These are phyloP conservation scores for Candida montana DNA, from an alignment of 805 yeast genomes.

Conservation along the genomic window DNA sequence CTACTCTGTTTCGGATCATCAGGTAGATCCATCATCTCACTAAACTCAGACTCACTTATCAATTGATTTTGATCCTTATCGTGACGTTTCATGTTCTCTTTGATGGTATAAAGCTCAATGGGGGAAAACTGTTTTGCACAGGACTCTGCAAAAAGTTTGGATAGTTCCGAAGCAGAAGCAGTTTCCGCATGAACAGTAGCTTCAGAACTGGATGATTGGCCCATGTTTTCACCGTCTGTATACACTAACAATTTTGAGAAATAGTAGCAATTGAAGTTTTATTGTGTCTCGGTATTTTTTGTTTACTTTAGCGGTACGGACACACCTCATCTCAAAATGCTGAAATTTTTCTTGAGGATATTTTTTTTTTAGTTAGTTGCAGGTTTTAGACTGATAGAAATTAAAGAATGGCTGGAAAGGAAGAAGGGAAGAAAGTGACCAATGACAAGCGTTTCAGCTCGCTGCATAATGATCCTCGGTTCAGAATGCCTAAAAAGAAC, in stretches of 20 bases:
- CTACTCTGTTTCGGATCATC: conserved; percentile 26
- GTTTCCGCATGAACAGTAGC: conserved; percentile 1
- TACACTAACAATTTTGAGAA: not conserved
- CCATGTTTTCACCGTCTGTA: conserved; percentile 14
- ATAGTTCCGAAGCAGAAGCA: conserved; percentile 20
- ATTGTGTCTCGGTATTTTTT: too few species aligned
- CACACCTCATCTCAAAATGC: conserved; percentile 7
- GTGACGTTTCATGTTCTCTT: conserved; percentile 16
- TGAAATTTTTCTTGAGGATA: not conserved
- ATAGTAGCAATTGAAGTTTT: too few species aligned
- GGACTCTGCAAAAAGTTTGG: conserved; percentile 25
- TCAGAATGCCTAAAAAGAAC: conserved; percentile 65
- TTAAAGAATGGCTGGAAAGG: conserved; percentile 8
- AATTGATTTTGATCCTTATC: conserved; percentile 21
- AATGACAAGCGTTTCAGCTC: conserved; percentile 72
- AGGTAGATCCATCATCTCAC: conserved; percentile 33
- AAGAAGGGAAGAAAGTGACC: conserved; percentile 28
- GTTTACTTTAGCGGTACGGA: not conserved
- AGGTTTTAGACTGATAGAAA: too few species aligned
- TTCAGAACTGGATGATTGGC: conserved; percentile 19
- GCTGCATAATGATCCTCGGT: conserved; percentile 84
- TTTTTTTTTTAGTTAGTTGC: not conserved
- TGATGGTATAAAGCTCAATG: conserved; percentile 30
- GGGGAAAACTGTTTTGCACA: conserved; percentile 29
- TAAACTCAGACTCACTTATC: conserved; percentile 26